Evolutionary conservation across 345 rosid species (phyloP).

Genomic region (Lenwebbia sp.): DNA sequence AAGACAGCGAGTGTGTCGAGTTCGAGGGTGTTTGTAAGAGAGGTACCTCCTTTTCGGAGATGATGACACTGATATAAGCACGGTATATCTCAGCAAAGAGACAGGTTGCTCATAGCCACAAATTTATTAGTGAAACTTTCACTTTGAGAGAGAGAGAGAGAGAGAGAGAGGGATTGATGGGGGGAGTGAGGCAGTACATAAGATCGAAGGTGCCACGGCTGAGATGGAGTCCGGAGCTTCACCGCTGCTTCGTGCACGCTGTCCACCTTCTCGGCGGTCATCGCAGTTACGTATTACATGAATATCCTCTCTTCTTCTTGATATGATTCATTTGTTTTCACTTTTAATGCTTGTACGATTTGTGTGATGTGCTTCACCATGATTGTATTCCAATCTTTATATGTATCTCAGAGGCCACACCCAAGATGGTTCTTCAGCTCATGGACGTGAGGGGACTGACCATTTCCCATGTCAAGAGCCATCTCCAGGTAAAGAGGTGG

Average conservation of each 20-base stretch:
- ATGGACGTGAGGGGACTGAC: slow-evolving; percentile 98
- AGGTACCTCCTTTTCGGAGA: neutral
- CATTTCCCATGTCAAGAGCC: slow-evolving; percentile 97
- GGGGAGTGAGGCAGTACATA: slow-evolving; percentile 75
- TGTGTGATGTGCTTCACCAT: neutral
- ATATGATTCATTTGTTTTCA: neutral
- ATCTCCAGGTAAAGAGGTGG: slow-evolving; percentile 61
- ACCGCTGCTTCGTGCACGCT: slow-evolving; percentile 80
- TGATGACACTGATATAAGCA: neutral
- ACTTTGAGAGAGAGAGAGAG: slow-evolving; percentile 9
- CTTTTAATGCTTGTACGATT: neutral
- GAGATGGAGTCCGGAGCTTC: slow-evolving; percentile 97
- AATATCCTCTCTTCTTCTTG: neutral
- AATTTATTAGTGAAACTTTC: neutral
- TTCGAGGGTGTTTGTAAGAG: neutral
- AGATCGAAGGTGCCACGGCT: slow-evolving; percentile 87
- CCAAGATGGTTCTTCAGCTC: slow-evolving; percentile 90
- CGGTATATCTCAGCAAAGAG: neutral
- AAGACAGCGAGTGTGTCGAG: neutral
- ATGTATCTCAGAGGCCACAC: slow-evolving; percentile 60
- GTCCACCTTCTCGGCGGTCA: slow-evolving; percentile 86
- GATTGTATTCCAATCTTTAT: neutral
- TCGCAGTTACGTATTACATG: slow-evolving; percentile 29
- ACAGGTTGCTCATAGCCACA: neutral
- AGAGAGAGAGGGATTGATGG: slow-evolving; percentile 8